These are phyloP conservation scores for Marvania coccoides DNA, from an alignment of 139 green algal genomes.

Conservation along the genomic window DNA sequence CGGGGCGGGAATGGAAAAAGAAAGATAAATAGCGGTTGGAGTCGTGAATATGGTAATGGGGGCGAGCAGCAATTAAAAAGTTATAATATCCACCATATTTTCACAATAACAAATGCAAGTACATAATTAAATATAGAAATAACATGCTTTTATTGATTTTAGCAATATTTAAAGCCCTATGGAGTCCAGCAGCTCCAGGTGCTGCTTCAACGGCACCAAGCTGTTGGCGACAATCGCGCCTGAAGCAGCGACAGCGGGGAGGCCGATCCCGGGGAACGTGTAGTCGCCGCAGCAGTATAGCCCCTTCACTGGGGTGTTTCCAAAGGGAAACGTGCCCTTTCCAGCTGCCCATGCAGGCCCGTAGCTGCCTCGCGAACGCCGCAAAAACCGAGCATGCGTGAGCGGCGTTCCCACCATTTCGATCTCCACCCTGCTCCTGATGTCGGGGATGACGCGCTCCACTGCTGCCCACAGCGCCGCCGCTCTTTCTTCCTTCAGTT, in stretches of 20 bases:
- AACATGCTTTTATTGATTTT: neutral
- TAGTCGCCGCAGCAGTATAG: constrained; percentile 72
- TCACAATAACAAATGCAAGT: neutral
- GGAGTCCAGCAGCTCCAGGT: constrained; percentile 59
- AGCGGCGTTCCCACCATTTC: constrained; percentile 80
- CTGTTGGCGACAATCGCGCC: constrained; percentile 79
- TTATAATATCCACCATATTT: too few relatives aligned
- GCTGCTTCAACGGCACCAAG: constrained; percentile 51
- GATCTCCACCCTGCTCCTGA: constrained; percentile 62
- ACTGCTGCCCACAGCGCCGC: constrained; percentile 81
- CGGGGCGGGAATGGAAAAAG: too few relatives aligned
- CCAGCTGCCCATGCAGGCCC: constrained; percentile 46
- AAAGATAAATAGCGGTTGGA: too few relatives aligned
- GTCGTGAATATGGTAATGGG: too few relatives aligned
- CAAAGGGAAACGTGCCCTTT: constrained; percentile 60
- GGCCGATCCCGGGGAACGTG: constrained; percentile 85
- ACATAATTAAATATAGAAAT: neutral
- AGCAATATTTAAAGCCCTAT: constrained; percentile 30
- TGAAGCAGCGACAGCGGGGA: constrained; percentile 78
- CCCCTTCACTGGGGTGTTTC: constrained; percentile 57
- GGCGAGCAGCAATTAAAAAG: too few relatives aligned
- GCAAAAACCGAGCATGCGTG: constrained; percentile 85
- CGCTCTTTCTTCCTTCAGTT: constrained; percentile 82
- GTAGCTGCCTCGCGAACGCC: constrained; percentile 78
- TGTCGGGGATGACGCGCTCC: constrained; percentile 82